Base-by-base conservation (phyloP, 2,329 filamentous ascomycete genomes). In the Pseudogymnoascus verrucosus region DNA sequence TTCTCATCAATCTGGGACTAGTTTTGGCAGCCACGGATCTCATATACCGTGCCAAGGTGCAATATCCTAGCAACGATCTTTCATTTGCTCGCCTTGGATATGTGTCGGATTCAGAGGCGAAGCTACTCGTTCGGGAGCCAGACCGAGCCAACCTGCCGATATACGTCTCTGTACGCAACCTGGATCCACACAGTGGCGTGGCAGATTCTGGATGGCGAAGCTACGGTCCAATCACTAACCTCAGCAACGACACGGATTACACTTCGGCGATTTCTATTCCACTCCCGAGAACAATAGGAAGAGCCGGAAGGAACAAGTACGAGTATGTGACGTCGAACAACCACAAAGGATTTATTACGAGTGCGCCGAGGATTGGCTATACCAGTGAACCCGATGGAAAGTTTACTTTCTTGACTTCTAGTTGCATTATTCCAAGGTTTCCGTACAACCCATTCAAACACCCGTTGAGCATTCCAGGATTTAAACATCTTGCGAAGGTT, bases 361-460 rank as follows among this genome's bases (percentile, higher is more conserved):
- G 91, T 0, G 88, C 92, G 1, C 91, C 93, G 0, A 84, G 81
- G 37, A 78, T 86, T 0, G 91, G 92, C 10, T 79, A 83, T 1
- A 83, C 86, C 0, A 77, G 80, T 14, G 79, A 82, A 4, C 81
- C 82, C 47, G 82, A 86, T 60, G 88, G 87, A 42, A 87, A 86
- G 64, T 93, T 96, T 70, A 96, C 91, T 0, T 99, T 99, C 73
- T 77, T 98, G 6, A 91, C 93, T 3, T 95, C 91, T 0, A 96
- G 91, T 44, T 99, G 95, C 76, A 91, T 98, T 71, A 90, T 97
- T 70, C 89, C 89, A 10, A 89, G 91, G 16, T 91, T 98, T 63
- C 95, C 95, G 0, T 99, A 99, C 76, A 90, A 84, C 47, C 89
- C 91, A 0, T 76, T 92, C n/a, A 84, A 91, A 40, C 91, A 97